Percentiles rank a stretch among this genome's conserved stretches.
Evolutionary conservation across 2,329 filamentous ascomycete genomes (phyloP).

Genomic region (Penicillium griseofulvum): DNA sequence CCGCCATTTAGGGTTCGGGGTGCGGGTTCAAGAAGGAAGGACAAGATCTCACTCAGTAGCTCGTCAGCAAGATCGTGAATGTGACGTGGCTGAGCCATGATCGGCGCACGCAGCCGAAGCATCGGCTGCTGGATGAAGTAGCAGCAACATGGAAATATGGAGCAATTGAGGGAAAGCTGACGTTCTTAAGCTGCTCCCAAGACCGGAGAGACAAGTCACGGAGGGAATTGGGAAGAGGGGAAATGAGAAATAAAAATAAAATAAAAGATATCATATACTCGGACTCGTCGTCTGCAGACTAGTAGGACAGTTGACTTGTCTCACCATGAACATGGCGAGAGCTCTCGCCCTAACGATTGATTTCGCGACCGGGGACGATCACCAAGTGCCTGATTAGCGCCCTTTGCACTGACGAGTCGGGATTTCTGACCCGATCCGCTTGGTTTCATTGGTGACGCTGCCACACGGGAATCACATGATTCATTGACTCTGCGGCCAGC

Average conservation of each 20-base stretch:
- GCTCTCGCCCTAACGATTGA: constrained; percentile 22
- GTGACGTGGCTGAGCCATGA: constrained; percentile 33
- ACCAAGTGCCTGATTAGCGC: constrained; percentile 22
- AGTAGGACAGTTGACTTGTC: constrained; percentile 30
- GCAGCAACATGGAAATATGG: constrained; percentile 34
- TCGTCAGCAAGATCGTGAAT: constrained; percentile 40
- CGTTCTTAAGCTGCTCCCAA: constrained; percentile 9
- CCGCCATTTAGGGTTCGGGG: constrained; percentile 7
- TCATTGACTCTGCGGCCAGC: constrained; percentile 33
- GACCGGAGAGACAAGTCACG: constrained; percentile 14
- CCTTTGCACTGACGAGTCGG: constrained; percentile 18
- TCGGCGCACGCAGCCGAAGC: constrained; percentile 33
- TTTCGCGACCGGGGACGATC: constrained; percentile 29
- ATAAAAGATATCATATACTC: constrained; percentile 13
- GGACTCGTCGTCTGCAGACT: constrained; percentile 26
- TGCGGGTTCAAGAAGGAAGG: constrained; percentile 26
- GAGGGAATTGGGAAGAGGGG: constrained; percentile 8
- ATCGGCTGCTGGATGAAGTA: constrained; percentile 30
- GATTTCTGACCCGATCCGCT: background rate
- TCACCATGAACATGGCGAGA: constrained; percentile 28
- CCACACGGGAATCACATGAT: constrained; percentile 39
- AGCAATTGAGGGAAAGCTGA: constrained; percentile 6
- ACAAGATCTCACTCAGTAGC: constrained; percentile 34
- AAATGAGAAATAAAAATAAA: constrained; percentile 4
- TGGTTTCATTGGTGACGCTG: constrained; percentile 26